phyloP scores from a whole-genome alignment of 202 grass and related monocot genomes.

The Carex sylvatica region DNA sequence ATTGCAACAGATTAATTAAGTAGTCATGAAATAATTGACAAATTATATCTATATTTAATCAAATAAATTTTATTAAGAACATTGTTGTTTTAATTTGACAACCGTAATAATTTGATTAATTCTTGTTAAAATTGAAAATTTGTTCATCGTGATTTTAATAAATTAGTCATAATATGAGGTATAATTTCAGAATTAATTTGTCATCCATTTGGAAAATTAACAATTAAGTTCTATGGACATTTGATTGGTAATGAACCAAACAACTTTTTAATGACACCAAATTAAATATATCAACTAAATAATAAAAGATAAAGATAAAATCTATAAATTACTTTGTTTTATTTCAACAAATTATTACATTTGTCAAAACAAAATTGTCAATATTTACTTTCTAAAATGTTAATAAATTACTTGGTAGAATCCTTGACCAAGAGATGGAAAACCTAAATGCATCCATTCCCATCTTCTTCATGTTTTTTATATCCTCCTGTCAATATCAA shows the following conservation, averaged over 20 bases:
- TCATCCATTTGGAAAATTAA: no score
- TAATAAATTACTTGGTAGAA: slow-evolving; percentile 53
- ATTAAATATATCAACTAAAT: no score
- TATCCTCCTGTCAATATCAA: slow-evolving; percentile 45
- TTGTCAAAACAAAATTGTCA: no score
- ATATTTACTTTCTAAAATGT: neutral
- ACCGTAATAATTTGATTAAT: no score
- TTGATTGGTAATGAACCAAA: no score
- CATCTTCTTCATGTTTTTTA: slow-evolving; percentile 47
- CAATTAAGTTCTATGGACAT: no score
- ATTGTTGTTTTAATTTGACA: neutral
- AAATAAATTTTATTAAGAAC: neutral
- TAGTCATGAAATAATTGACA: neutral
- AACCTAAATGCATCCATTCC: slow-evolving; percentile 64
- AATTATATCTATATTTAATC: neutral
- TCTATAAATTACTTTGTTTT: neutral
- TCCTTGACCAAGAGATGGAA: slow-evolving; percentile 72
- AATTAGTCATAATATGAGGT: no score
- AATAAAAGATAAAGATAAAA: neutral
- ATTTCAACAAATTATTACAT: neutral
- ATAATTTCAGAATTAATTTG: no score
- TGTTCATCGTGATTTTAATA: no score
- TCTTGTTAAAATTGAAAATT: no score
- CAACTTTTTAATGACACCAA: no score
- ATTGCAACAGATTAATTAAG: no score